These are phyloP conservation scores for Coprinopsis marcescibilis DNA, from an alignment of 768 basidiomycete genomes.

Conservation along the genomic window DNA sequence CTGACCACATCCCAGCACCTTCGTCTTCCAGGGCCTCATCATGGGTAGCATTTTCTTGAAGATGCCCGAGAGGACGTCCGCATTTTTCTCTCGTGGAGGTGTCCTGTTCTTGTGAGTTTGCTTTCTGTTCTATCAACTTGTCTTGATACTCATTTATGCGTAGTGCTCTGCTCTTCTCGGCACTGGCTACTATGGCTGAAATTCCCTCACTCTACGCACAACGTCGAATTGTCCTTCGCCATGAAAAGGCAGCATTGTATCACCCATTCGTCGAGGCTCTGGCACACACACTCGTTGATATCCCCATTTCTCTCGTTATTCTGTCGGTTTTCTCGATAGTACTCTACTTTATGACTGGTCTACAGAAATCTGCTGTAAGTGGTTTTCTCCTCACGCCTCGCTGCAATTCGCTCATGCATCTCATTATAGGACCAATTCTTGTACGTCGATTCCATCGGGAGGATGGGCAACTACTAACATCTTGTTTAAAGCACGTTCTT, in stretches of 20 bases:
- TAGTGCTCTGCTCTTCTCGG: constrained; percentile 55
- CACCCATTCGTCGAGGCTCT: constrained; percentile 33
- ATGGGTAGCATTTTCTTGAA: constrained; percentile 61
- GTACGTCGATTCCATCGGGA: constrained; percentile 33
- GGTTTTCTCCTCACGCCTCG: neutral
- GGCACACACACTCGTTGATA: constrained; percentile 55
- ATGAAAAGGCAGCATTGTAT: constrained; percentile 56
- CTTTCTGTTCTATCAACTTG: neutral
- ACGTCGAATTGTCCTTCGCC: constrained; percentile 54
- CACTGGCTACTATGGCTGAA: constrained; percentile 57
- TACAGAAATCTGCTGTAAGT: constrained; percentile 40
- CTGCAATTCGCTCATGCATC: neutral
- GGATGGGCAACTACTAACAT: neutral
- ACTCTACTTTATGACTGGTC: constrained; percentile 57
- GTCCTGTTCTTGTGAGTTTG: constrained; percentile 59
- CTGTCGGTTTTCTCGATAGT: constrained; percentile 39
- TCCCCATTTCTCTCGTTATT: constrained; percentile 47
- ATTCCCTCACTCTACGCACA: constrained; percentile 55
- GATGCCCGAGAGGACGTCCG: constrained; percentile 44
- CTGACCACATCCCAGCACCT: constrained; percentile 31
- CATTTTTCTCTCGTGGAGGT: constrained; percentile 67
- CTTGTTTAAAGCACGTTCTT: constrained; percentile 33
- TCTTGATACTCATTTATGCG: constrained; percentile 1
- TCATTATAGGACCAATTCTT: constrained; percentile 44
- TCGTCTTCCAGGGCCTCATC: constrained; percentile 41